These are phyloP conservation scores for Cochlearia excelsa DNA, from an alignment of 345 rosid genomes.

Conservation along the genomic window DNA sequence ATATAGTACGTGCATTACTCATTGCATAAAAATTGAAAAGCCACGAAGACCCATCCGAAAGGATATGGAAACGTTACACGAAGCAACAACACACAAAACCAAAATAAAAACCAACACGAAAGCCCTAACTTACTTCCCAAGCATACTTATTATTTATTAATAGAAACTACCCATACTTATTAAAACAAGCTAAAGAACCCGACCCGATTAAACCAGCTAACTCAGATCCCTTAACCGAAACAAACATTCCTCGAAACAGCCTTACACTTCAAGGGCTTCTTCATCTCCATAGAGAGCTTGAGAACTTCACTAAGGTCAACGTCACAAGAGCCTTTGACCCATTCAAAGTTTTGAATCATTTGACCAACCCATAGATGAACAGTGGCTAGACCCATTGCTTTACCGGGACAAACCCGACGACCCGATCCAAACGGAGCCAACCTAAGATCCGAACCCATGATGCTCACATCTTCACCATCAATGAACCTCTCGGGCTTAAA, in stretches of 20 bases:
- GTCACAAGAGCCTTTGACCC: conserved; percentile 37
- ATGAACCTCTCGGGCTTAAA: conserved; percentile 72
- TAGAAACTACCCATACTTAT: conserved; percentile 1
- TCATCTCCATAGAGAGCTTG: conserved; percentile 68
- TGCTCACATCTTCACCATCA: conserved; percentile 42
- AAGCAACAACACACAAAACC: conserved; percentile 7
- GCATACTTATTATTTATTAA: conserved; percentile 8
- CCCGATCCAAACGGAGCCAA: conserved; percentile 71
- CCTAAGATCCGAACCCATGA: conserved; percentile 65
- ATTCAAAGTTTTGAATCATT: conserved; percentile 46
- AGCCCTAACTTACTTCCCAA: conserved; percentile 34
- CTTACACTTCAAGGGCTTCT: conserved; percentile 50
- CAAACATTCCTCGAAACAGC: conserved; percentile 46
- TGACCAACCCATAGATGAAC: conserved; percentile 63
- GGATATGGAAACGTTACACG: conserved; percentile 16
- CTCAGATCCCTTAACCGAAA: conserved; percentile 1
- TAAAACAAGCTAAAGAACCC: conserved; percentile 4
- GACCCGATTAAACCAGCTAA: background rate
- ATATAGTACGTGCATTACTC: too few relatives aligned
- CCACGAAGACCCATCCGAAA: conserved; percentile 1
- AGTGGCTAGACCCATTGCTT: conserved; percentile 57
- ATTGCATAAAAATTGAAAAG: conserved; percentile 4
- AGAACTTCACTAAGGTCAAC: conserved; percentile 51
- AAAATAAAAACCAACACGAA: conserved; percentile 5
- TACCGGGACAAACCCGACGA: conserved; percentile 70